Percentiles rank a stretch among this genome's conserved stretches.
Conservation (phyloP, 192 early-diverging fungal genomes). For the Podila clonocystis region DNA sequence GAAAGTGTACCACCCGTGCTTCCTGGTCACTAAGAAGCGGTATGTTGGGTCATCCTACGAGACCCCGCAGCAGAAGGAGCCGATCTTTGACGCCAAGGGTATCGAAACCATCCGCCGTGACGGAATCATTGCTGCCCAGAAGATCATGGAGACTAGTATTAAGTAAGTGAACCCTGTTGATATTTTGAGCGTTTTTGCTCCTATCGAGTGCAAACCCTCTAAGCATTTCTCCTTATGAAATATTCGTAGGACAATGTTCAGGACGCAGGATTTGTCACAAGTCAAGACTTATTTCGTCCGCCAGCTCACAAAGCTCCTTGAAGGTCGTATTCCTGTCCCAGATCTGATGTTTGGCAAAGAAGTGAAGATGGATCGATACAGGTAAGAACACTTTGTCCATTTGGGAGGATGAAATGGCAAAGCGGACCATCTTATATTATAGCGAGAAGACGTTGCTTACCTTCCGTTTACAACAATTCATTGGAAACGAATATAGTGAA, state of each 20-base stretch:
- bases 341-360: slow-evolving; percentile 94
- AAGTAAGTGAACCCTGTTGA: slow-evolving; percentile 55
- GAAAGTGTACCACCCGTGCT: slow-evolving; percentile 91
- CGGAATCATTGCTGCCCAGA: slow-evolving; percentile 81
- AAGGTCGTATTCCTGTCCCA: slow-evolving; percentile 68
- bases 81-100: slow-evolving; percentile 93
- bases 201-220: neutral
- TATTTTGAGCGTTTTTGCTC: neutral
- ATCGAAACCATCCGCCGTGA: slow-evolving; percentile 95
- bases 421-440: neutral
- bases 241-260: slow-evolving; percentile 73
- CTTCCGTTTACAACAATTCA: neutral
- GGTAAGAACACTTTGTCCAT: slow-evolving; percentile 28
- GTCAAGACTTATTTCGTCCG: slow-evolving; percentile 79
- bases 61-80: slow-evolving; percentile 65
- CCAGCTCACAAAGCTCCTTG: slow-evolving; percentile 79
- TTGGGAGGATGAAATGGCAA: neutral
- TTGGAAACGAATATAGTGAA: slow-evolving; percentile 26
- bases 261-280: slow-evolving; percentile 79
- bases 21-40: slow-evolving; percentile 92
- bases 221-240: neutral
- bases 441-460: neutral
- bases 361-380: slow-evolving; percentile 83
- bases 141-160: slow-evolving; percentile 80
- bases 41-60: slow-evolving; percentile 93